Percentiles rank a stretch among this genome's conserved stretches.
phyloP scores from a whole-genome alignment of 208 protist species.

The Leishmania gerbilli region DNA sequence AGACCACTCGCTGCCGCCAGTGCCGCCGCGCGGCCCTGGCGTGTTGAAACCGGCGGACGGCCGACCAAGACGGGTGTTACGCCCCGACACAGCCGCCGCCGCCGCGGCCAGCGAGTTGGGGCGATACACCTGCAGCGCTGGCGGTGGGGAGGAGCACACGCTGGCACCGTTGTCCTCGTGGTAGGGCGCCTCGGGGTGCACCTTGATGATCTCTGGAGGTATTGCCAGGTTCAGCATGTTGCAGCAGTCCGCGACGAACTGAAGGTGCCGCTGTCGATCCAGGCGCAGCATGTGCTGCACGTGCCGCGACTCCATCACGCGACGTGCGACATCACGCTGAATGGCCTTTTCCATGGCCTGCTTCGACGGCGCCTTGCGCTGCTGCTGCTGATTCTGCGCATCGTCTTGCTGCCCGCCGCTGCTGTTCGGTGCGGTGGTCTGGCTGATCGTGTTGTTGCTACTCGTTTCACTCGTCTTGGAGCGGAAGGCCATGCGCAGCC shows the following conservation, averaged over 20 bases:
- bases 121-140: conserved; percentile 1
- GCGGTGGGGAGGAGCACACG: background rate
- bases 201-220: conserved; percentile 63
- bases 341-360: conserved; percentile 48
- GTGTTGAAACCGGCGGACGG: background rate
- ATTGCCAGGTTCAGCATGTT: conserved; percentile 53
- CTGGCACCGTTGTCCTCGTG: conserved; percentile 2
- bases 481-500: conserved; percentile 50
- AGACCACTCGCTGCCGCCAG: background rate
- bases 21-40: background rate
- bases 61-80: background rate
- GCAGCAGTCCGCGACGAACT: conserved; percentile 85
- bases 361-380: conserved; percentile 9
- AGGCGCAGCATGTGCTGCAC: conserved; percentile 51
- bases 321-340: conserved; percentile 55
- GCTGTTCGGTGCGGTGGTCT: background rate
- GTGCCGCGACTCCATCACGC: conserved; percentile 48
- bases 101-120: conserved; percentile 14
- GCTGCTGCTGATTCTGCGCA: background rate
- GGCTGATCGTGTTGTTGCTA: conserved; percentile 2
- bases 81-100: background rate
- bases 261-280: conserved; percentile 70
- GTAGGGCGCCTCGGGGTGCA: conserved; percentile 27
- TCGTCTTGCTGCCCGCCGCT: background rate
- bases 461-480: conserved; percentile 16